Evolutionary conservation across 345 rosid genomes (phyloP), one percentile per base, ranked within the genome.

Genomic region (Cardamine chenopodiifolia): DNA sequence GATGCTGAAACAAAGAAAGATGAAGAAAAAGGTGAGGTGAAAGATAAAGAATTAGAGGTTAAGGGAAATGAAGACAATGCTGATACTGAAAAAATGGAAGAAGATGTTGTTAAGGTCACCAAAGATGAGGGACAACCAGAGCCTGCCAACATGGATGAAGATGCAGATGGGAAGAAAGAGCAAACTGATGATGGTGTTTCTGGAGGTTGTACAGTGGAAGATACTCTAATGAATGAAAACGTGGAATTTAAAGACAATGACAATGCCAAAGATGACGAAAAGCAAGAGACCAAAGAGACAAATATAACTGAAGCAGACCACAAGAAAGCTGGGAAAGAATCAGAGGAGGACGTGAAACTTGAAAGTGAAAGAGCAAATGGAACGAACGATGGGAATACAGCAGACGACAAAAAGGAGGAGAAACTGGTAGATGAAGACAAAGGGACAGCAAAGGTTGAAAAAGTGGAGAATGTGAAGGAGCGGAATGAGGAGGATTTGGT

Each of bases 161-260:
- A 28, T 66, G 53, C 39, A 2, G 62, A 35, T 47, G 75, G 37
- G 14, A 71, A 77, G 76, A 65, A 64, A 45, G 67, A 77, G 62
- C 13, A 56, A 47, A 48, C n/a, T 50, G 65, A 45, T 68, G 87
- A 64, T 66, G 86, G 71, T 34, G 68, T 47, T 40, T 59, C 80
- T 62, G 88, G 65, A 58, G 85, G 68, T 34, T 65, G 48, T 40
- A 54, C 81, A 50, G 62, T 34, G 61, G 76, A 47, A 62, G 76
- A 77, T 49, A 5, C 40, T 57, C 45, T 64, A 14, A 65, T 40
- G 63, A 49, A 10, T 29, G 70, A 63, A 49, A 59, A 49, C 5
- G 32, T 40, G 70, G 70, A 76, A 61, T 31, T 49, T 29, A 9
- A 73, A 25, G 72, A 71, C 70, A 64, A 29, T 61, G 23, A 62